A percentile compares a stretch with the other conserved stretches of the same genome.
Conservation (phyloP, 2,329 filamentous ascomycete genomes). For the Penicillium brevicompactum region DNA sequence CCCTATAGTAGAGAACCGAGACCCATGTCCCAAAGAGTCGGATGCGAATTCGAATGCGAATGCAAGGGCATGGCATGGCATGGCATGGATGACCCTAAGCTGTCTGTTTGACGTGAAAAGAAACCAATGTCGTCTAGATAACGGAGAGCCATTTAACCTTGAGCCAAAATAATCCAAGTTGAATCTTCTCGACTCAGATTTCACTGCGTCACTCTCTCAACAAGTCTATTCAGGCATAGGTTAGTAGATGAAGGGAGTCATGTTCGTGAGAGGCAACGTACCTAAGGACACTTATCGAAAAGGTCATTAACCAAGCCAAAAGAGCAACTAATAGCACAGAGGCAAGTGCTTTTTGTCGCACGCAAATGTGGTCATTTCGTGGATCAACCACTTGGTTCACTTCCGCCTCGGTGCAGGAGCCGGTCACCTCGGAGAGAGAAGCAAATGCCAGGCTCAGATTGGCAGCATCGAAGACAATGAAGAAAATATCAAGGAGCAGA, state of each 20-base stretch:
- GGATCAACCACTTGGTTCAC: conserved; percentile 37
- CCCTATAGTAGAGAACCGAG: conserved; percentile 42
- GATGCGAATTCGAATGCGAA: conserved; percentile 57
- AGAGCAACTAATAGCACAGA: conserved; percentile 79
- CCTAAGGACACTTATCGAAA: conserved; percentile 81
- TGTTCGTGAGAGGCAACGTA: conserved; percentile 27
- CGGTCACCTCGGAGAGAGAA: conserved; percentile 67
- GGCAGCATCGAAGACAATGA: conserved; percentile 95
- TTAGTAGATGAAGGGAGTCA: conserved; percentile 26
- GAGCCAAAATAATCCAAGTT: not conserved
- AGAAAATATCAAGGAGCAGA: conserved; percentile 88
- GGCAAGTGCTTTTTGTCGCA: conserved; percentile 69
- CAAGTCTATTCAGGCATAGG: conserved; percentile 33
- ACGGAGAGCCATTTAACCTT: not conserved
- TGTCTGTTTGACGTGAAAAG: conserved; percentile 38
- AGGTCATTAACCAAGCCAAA: conserved; percentile 87
- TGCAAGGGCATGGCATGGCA: conserved; percentile 55
- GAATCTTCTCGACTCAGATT: not conserved
- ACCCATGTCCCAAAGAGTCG: conserved; percentile 26
- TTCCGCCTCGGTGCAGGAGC: conserved; percentile 56
- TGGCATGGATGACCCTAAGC: conserved; percentile 56
- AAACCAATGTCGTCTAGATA: conserved; percentile 1
- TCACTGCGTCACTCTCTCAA: conserved; percentile 37
- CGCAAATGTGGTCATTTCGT: conserved; percentile 56
- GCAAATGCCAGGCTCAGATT: conserved; percentile 90